Evolutionary conservation across 805 yeast genomes (phyloP), one percentile per base, ranked within the genome.

Genomic region (Jamesozyma rosinii): DNA sequence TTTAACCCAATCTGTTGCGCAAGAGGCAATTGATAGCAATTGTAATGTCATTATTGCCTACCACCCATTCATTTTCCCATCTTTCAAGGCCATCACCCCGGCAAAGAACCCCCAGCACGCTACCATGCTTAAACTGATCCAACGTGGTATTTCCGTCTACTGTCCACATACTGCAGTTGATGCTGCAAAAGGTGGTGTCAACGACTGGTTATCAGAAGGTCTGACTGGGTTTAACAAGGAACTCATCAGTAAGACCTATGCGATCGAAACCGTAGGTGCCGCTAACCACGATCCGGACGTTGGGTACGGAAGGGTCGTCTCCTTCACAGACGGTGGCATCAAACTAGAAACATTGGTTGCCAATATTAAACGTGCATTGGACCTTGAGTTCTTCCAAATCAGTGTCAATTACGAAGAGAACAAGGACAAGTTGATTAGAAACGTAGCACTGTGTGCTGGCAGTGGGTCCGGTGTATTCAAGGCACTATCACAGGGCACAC

Each of bases 101-200:
- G 55, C 63, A 1, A 41, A 53, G 2, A 83, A 87, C 53, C 81
- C 95, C 0, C 97, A 92, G 60, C 97, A 92, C 57, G 65, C 65
- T 19, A 83, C 95, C 5, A 68, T 90, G 42, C 61, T 90, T 33
- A 73, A 74, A 43, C 70, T 92, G 53, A 80, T 87, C 41, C 80
- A 79, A 50, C 72, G 79, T 46, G 83, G 85, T n/a, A 75, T 92
- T 44, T 76, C 88, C 39, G 98, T 92, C 1, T 92, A 92, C 61
- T 82, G 82, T 43, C 98, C 99, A 21, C 99, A 92, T 58, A 90
- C 98, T 1, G 88, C 97, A 0, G 83, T 92, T 3, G 98, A 92
- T 64, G 90, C 97, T 20, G 92, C 92, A 9, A 63, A 64, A 11
- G 83, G 82, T n/a, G 98, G 98, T 19, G 96, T 92, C 48, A 92